Evolutionary conservation across 1,284 basidiomycete species (phyloP).

Genomic region (Moesziomyces sp.): DNA sequence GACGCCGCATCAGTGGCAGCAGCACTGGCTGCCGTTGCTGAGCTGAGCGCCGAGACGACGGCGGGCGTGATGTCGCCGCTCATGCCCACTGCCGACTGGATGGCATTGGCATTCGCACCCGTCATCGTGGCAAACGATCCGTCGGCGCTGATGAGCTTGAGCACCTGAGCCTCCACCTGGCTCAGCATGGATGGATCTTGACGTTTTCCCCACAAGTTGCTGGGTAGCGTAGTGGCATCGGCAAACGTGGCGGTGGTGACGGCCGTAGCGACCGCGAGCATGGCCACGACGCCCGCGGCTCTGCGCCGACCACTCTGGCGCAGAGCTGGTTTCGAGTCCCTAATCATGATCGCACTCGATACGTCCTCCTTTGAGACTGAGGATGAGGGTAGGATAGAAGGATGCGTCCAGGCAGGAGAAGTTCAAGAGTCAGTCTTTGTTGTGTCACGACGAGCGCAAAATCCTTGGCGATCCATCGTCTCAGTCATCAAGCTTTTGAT

Average conservation of each 20-base stretch:
- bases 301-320: background rate
- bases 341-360: background rate
- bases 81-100: conserved; percentile 30
- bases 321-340: background rate
- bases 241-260: conserved; percentile 3
- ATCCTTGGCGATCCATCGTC: background rate
- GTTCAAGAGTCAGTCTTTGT: background rate
- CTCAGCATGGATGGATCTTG: conserved; percentile 8
- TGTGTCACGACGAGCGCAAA: background rate
- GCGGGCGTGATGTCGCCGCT: conserved; percentile 22
- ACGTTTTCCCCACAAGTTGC: conserved; percentile 24
- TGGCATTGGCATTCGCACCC: conserved; percentile 18
- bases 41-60: background rate
- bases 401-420: background rate
- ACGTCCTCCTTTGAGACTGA: background rate
- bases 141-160: conserved; percentile 34
- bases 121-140: conserved; percentile 35
- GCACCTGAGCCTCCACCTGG: conserved; percentile 10
- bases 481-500: background rate
- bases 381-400: background rate
- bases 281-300: conserved; percentile 6
- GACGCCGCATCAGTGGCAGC: background rate
- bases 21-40: conserved; percentile 1
- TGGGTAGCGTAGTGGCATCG: conserved; percentile 6
- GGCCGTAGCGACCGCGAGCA: conserved; percentile 16